Evolutionary conservation across 768 basidiomycete species (phyloP).

Genomic region (Goffeauzyma gilvescens): DNA sequence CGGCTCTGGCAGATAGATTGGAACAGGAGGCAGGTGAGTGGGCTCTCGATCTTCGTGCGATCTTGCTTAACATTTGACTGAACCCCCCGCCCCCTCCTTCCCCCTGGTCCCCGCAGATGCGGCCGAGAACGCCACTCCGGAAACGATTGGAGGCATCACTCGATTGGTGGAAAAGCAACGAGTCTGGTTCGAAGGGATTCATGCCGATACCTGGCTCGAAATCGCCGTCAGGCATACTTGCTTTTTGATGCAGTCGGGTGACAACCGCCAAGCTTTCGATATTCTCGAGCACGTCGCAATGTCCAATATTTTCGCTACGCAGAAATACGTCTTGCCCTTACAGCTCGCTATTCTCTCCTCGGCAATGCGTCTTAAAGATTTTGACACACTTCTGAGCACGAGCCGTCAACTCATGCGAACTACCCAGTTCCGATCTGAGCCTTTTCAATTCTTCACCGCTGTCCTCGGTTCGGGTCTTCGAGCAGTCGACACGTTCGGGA

Average conservation of each 20-base stretch:
- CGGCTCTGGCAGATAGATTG: too few species aligned
- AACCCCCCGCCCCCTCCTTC: too few species aligned
- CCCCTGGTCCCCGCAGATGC: too few species aligned
- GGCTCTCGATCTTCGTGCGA: too few species aligned
- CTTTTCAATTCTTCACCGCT: slow-evolving; percentile 55
- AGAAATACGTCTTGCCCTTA: slow-evolving; percentile 36
- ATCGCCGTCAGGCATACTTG: slow-evolving; percentile 27
- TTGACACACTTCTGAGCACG: slow-evolving; percentile 49
- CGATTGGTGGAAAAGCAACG: too few species aligned
- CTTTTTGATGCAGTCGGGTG: slow-evolving; percentile 27
- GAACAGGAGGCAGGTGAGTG: too few species aligned
- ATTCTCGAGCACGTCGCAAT: slow-evolving; percentile 28
- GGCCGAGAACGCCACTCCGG: too few species aligned
- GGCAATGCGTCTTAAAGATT: slow-evolving; percentile 43
- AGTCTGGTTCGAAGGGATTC: too few species aligned
- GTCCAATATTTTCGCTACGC: slow-evolving; percentile 13
- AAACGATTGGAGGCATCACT: too few species aligned
- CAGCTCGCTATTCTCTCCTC: slow-evolving; percentile 38
- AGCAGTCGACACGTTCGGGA: slow-evolving; percentile 57
- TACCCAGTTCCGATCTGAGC: slow-evolving; percentile 75
- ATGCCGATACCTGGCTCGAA: background rate
- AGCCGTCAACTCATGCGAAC: slow-evolving; percentile 52
- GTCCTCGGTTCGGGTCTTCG: slow-evolving; percentile 48
- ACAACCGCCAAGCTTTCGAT: slow-evolving; percentile 25
- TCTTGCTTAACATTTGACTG: too few species aligned